phyloP scores from a whole-genome alignment of 2,329 filamentous ascomycete genomes.

The Botryotinia globosa region DNA sequence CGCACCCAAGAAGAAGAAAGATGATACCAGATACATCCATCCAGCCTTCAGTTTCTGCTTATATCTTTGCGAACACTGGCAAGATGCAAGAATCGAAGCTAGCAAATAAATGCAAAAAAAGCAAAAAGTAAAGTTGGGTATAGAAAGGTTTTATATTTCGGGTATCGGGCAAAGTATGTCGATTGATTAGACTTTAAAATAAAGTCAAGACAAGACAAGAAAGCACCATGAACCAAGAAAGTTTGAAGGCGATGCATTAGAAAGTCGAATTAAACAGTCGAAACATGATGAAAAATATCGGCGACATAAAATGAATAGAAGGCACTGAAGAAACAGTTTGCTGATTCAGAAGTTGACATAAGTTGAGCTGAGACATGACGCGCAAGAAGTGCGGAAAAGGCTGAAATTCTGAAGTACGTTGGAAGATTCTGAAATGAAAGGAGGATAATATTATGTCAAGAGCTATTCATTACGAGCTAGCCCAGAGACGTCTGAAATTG shows the following conservation, averaged over 20 bases:
- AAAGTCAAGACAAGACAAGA: conserved; percentile 3
- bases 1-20: neutral
- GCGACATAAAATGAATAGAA: neutral
- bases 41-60: neutral
- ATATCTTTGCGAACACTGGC: neutral
- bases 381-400: neutral
- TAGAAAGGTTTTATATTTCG: conserved; percentile 13
- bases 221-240: neutral
- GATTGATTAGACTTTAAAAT: neutral
- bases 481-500: conserved; percentile 22
- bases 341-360: neutral
- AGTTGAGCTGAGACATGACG: conserved; percentile 4
- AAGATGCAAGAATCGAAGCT: conserved; percentile 13
- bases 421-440: neutral
- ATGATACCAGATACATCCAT: conserved; percentile 19
- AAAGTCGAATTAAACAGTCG: conserved; percentile 15
- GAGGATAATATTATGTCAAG: neutral
- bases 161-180: conserved; percentile 1
- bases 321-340: neutral
- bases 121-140: conserved; percentile 5
- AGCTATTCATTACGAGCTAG: conserved; percentile 13
- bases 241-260: neutral
- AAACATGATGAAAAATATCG: neutral
- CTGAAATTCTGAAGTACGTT: neutral
- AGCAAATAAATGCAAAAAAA: neutral